Evolutionary conservation across 163 green algal species (phyloP).

Genomic region (Scenedesmus sp.): DNA sequence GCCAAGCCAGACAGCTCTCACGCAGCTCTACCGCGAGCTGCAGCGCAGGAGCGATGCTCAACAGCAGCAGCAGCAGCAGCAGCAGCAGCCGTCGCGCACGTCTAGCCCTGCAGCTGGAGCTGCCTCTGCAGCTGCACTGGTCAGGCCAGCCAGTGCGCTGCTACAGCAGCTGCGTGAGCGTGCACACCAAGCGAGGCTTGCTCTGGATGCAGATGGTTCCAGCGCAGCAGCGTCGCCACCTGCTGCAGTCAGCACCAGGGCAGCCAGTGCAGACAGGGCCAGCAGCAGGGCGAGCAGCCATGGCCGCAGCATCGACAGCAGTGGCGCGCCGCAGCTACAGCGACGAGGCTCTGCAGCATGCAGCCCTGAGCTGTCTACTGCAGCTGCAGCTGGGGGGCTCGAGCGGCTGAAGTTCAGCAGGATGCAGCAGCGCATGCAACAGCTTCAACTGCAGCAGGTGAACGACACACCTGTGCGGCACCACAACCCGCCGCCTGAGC

Average conservation of each 20-base stretch:
- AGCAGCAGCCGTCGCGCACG: not conserved
- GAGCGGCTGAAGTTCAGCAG: not conserved
- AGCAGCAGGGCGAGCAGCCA: conserved; percentile 3
- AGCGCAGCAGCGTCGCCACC: not conserved
- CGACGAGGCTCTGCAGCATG: not conserved
- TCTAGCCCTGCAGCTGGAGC: not conserved
- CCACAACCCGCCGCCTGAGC: not conserved
- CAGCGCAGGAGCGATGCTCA: not conserved
- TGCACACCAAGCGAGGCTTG: not conserved
- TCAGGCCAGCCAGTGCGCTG: not conserved
- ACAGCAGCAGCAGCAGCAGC: not conserved
- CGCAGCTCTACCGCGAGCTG: not conserved
- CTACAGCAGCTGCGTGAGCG: not conserved
- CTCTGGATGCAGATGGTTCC: not conserved
- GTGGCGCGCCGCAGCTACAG: not conserved
- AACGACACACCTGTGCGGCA: not conserved
- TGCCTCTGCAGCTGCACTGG: not conserved
- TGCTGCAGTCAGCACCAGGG: not conserved
- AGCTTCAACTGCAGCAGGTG: not conserved
- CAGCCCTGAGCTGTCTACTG: not conserved
- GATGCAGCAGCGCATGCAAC: not conserved
- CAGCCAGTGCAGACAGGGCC: not conserved
- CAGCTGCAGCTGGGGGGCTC: not conserved
- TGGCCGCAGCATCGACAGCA: not conserved
- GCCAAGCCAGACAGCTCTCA: not conserved